These are phyloP conservation scores for Thuidium tamariscinum DNA, from an alignment of 225 moss, liverwort and hornwort species.

Conservation along the genomic window DNA sequence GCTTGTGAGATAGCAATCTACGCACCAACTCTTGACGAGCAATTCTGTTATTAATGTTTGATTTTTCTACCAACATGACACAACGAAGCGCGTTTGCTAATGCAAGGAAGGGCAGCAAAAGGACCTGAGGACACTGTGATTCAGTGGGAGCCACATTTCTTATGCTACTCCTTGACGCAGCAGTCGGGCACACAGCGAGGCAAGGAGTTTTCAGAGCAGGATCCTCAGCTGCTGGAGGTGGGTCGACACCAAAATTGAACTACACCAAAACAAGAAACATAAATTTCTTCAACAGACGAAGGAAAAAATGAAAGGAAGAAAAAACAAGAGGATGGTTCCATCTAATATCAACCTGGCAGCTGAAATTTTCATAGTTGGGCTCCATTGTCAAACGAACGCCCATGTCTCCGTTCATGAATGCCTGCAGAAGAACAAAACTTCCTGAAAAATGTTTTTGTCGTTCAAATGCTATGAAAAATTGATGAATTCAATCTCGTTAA, in stretches of 20 bases:
- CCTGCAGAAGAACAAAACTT: constrained; percentile 9
- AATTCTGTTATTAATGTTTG: neutral
- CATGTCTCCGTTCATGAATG: constrained; percentile 71
- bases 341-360: constrained; percentile 64
- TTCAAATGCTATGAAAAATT: neutral
- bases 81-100: neutral
- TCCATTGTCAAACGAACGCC: constrained; percentile 76
- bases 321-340: neutral
- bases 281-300: neutral
- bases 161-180: constrained; percentile 48
- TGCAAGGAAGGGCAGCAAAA: neutral
- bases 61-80: neutral
- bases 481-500: neutral
- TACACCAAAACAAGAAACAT: constrained; percentile 7
- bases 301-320: neutral
- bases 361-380: constrained; percentile 85
- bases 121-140: constrained; percentile 87
- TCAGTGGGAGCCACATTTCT: constrained; percentile 21
- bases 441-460: neutral
- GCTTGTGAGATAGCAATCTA: neutral
- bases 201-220: constrained; percentile 77
- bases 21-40: neutral
- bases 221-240: constrained; percentile 60
- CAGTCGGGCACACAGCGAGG: constrained; percentile 85
- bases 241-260: constrained; percentile 86